Conservation (phyloP, 2,329 filamentous ascomycete genomes). For the Colletotrichum lupini region DNA sequence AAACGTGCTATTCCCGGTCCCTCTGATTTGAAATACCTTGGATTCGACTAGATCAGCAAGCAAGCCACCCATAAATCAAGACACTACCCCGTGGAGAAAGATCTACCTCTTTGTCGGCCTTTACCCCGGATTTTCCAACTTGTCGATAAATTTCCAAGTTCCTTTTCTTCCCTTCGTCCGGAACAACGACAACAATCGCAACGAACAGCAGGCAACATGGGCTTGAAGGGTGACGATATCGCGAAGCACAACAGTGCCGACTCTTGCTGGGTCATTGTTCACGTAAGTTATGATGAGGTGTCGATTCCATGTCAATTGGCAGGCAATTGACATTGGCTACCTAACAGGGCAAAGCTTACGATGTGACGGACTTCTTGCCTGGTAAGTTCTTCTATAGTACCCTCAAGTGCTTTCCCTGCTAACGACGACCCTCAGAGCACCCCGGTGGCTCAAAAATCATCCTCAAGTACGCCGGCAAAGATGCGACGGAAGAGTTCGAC, state of each 20-base stretch:
- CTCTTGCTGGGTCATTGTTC: constrained; percentile 92
- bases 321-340: constrained; percentile 28
- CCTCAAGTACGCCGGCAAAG: constrained; percentile 93
- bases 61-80: constrained; percentile 9
- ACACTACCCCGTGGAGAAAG: constrained; percentile 28
- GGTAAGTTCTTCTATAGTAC: constrained; percentile 55
- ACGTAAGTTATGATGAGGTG: constrained; percentile 59
- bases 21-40: constrained; percentile 25
- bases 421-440: constrained; percentile 68
- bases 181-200: not conserved
- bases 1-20: not conserved
- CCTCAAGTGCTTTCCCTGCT: not conserved
- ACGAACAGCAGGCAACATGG: constrained; percentile 45
- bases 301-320: not conserved
- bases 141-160: not conserved
- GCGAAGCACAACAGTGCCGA: constrained; percentile 81
- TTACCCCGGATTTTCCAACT: constrained; percentile 25
- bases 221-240: constrained; percentile 63
- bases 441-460: constrained; percentile 94
- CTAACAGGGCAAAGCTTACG: constrained; percentile 80
- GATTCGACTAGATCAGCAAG: not conserved
- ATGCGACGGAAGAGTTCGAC: constrained; percentile 92
- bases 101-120: constrained; percentile 6
- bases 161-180: constrained; percentile 12
- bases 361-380: constrained; percentile 90